These are phyloP conservation scores for Fusarium concolor DNA, from an alignment of 2,329 filamentous ascomycete genomes.

Conservation along the genomic window DNA sequence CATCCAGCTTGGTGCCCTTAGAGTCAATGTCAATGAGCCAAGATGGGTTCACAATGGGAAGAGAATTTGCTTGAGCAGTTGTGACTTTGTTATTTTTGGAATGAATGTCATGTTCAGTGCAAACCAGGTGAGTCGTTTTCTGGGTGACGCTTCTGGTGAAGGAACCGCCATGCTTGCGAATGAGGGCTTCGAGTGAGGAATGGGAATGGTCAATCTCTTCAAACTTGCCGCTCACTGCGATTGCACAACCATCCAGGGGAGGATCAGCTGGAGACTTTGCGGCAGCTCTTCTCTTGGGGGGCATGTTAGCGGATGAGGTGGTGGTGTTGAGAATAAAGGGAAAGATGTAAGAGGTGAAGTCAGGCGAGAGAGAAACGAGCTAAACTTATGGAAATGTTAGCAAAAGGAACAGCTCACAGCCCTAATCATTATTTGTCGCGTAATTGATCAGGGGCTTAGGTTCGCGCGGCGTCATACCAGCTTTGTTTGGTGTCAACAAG, in stretches of 20 bases:
- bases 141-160: conserved; percentile 61
- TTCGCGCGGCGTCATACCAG: conserved; percentile 28
- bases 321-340: background rate
- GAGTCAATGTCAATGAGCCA: conserved; percentile 71
- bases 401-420: conserved; percentile 2
- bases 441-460: conserved; percentile 35
- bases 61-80: conserved; percentile 57
- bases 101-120: conserved; percentile 64
- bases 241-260: conserved; percentile 60
- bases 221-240: conserved; percentile 73
- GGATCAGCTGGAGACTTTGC: conserved; percentile 39
- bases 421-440: background rate
- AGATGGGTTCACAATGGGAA: conserved; percentile 67
- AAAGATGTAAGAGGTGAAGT: background rate
- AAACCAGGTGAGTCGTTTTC: conserved; percentile 67
- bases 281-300: conserved; percentile 39
- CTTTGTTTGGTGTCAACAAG: conserved; percentile 32
- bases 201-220: conserved; percentile 64
- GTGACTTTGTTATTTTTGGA: conserved; percentile 64
- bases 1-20: conserved; percentile 41
- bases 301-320: conserved; percentile 27
- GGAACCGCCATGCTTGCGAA: conserved; percentile 62
- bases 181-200: conserved; percentile 57
- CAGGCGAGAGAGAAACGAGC: background rate
- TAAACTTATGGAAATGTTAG: conserved; percentile 30